Percentiles rank a stretch among this genome's conserved stretches.
These are phyloP conservation scores for Boletus mariae DNA, from an alignment of 1,284 basidiomycete genomes.

Conservation along the genomic window DNA sequence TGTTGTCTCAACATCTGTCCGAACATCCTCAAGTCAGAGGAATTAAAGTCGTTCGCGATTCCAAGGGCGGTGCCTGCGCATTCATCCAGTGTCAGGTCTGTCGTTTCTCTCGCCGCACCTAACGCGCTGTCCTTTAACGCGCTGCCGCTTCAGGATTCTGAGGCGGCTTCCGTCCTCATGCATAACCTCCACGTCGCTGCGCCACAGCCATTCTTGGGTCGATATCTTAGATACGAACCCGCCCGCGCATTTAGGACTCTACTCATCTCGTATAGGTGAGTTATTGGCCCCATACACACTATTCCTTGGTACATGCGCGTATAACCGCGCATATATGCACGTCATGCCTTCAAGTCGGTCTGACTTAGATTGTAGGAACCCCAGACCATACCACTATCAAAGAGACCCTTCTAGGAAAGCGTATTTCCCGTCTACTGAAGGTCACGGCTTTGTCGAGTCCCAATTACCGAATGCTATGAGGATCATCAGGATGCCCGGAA, in stretches of 20 bases:
- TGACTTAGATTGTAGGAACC: slow-evolving; percentile 33
- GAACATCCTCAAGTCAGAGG: slow-evolving; percentile 58
- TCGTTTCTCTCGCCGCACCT: slow-evolving; percentile 1
- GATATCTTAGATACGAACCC: slow-evolving; percentile 67
- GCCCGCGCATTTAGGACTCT: slow-evolving; percentile 74
- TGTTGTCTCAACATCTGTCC: slow-evolving; percentile 61
- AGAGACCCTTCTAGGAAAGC: slow-evolving; percentile 17
- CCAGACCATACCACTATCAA: slow-evolving; percentile 39
- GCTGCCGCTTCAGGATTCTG: slow-evolving; percentile 44
- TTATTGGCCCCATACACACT: background rate
- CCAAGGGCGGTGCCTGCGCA: slow-evolving; percentile 70
- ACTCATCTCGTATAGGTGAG: slow-evolving; percentile 68
- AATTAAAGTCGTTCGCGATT: slow-evolving; percentile 73
- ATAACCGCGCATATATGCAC: slow-evolving; percentile 27
- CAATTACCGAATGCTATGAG: slow-evolving; percentile 55
- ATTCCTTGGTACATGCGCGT: slow-evolving; percentile 18
- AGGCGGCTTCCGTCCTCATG: slow-evolving; percentile 56
- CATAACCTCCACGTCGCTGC: slow-evolving; percentile 51
- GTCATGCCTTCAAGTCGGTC: background rate
- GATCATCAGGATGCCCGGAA: slow-evolving; percentile 32
- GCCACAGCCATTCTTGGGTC: slow-evolving; percentile 62
- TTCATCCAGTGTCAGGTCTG: slow-evolving; percentile 78
- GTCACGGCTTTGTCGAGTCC: slow-evolving; percentile 32
- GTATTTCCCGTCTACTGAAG: slow-evolving; percentile 12
- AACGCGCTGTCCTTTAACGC: slow-evolving; percentile 11